These are phyloP conservation scores for Alternaria hordeiaustralica DNA, from an alignment of 2,329 filamentous ascomycete species.

Conservation along the genomic window DNA sequence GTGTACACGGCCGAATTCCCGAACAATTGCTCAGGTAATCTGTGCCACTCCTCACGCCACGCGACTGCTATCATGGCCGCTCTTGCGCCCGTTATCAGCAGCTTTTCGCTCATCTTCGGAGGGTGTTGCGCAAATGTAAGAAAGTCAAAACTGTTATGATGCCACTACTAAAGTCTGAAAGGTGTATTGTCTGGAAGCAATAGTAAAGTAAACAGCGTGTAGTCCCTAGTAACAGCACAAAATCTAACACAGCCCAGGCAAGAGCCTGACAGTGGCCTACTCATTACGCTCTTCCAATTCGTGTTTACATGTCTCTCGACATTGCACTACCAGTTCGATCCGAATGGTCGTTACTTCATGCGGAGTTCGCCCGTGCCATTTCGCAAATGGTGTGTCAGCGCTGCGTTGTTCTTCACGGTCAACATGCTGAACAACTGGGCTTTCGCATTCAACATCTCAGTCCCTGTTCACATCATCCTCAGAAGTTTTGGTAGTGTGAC, in stretches of 20 bases:
- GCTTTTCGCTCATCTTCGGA: constrained; percentile 88
- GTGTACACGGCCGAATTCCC: neutral
- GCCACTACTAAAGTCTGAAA: constrained; percentile 49
- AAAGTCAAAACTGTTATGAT: neutral
- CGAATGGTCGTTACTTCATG: constrained; percentile 73
- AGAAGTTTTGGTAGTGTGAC: constrained; percentile 95
- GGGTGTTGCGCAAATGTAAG: constrained; percentile 92
- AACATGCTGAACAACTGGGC: constrained; percentile 98
- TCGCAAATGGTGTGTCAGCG: constrained; percentile 85
- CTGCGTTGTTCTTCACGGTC: constrained; percentile 87
- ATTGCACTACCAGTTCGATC: constrained; percentile 54
- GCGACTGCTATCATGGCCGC: constrained; percentile 35
- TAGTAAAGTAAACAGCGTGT: constrained; percentile 77
- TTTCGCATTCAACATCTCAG: constrained; percentile 95
- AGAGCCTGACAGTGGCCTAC: constrained; percentile 83
- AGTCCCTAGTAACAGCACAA: neutral
- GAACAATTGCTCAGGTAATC: neutral
- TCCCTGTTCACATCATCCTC: constrained; percentile 95
- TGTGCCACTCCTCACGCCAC: neutral
- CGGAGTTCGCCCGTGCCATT: constrained; percentile 81
- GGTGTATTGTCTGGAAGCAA: constrained; percentile 95
- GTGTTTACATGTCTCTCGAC: constrained; percentile 68
- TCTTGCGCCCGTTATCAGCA: constrained; percentile 54
- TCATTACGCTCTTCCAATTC: constrained; percentile 60
- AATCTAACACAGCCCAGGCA: constrained; percentile 61